These are phyloP conservation scores for Cudoniella acicularis DNA, from an alignment of 495 filamentous ascomycete species.

Conservation along the genomic window DNA sequence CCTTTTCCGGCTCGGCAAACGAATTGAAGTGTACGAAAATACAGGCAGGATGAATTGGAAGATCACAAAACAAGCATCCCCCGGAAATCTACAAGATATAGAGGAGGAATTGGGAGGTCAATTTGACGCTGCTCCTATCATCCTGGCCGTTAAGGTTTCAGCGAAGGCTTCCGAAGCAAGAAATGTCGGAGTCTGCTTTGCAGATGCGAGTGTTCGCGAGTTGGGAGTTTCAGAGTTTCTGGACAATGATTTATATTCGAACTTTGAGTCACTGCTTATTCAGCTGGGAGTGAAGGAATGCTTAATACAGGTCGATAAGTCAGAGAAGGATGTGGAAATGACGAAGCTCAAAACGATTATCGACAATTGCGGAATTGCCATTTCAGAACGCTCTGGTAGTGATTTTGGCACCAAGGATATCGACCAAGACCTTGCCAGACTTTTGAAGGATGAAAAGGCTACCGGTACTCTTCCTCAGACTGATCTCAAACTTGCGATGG, in stretches of 20 bases:
- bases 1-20: constrained; percentile 83
- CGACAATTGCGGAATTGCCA: constrained; percentile 85
- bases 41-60: constrained; percentile 86
- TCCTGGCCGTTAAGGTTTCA: constrained; percentile 88
- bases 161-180: constrained; percentile 81
- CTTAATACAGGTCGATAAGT: constrained; percentile 69
- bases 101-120: constrained; percentile 92
- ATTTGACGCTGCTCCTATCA: constrained; percentile 86
- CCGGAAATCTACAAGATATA: constrained; percentile 93
- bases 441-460: constrained; percentile 81
- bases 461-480: constrained; percentile 80
- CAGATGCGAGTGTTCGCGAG: constrained; percentile 94
- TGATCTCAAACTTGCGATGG: constrained; percentile 95
- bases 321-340: constrained; percentile 74
- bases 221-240: constrained; percentile 96
- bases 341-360: constrained; percentile 83
- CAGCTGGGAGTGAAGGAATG: constrained; percentile 96
- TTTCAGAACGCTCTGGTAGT: constrained; percentile 67
- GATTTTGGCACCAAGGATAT: constrained; percentile 93
- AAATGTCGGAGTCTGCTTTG: constrained; percentile 93
- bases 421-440: constrained; percentile 84
- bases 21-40: constrained; percentile 85
- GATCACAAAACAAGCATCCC: constrained; percentile 82
- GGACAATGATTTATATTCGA: constrained; percentile 97
- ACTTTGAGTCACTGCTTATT: constrained; percentile 94